Evolutionary conservation across 2,329 filamentous ascomycete genomes (phyloP), one percentile per base, ranked within the genome.

Genomic region (Diaporthe ilicicola): DNA sequence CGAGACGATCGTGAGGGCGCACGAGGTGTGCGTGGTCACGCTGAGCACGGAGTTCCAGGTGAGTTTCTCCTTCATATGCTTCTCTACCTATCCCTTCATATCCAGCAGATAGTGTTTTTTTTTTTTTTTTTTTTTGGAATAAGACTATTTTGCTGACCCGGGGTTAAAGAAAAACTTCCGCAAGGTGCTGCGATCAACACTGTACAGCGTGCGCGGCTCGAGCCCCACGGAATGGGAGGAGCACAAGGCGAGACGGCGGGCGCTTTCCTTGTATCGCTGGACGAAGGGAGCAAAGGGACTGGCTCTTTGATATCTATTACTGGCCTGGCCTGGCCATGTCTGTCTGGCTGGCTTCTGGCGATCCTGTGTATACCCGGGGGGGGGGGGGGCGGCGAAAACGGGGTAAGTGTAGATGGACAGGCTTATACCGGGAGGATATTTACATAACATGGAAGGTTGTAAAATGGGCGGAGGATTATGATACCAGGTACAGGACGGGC

Each of bases 191-290:
- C 77, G 84, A 12, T 84, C 83, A 2, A 85, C 84, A 15, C 76
- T 86, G n/a, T 84, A 85, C 61, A 82, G 83, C 71, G 84, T 84
- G 2, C 81, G 82, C n/a, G 81, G 83, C 15, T 77, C 79, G 12
- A 81, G 81, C 17, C 78, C 79, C 51, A 79, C 80, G 17, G 80
- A 82, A 27, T 80, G 80, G 75, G 82, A 84, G 59, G 83, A 85
- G 74, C 82, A 83, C 56, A 79, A 80, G 78, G 85, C 80, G 70
- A 81, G 81, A 74, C 80, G 86, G 15, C 80, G 85, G 69, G 85
- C 86, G 70, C 78, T 88, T n/a, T 86, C 85, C 7, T 76, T 88
- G 54, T 88, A 88, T 74, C 81, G 86, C 54, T 88, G 86, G 86
- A 87, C 80, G 2, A 79, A 76, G 62, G 81, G 81, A 0, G 79